phyloP scores from a whole-genome alignment of 805 yeast genomes.

The Candida pseudoglaebosa region DNA sequence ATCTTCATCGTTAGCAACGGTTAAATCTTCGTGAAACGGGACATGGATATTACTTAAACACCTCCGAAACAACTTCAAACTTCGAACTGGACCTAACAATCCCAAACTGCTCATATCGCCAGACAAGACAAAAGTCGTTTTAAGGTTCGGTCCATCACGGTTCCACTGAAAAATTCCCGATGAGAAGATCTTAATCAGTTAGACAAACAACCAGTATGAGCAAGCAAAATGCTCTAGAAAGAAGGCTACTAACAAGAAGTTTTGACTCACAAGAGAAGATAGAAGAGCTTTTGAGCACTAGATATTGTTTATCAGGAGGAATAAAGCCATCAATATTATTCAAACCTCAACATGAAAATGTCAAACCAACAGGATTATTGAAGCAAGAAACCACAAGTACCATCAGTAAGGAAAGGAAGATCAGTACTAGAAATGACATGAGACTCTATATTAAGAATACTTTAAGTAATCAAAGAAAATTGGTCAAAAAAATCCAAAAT shows the following conservation, averaged over 20 bases:
- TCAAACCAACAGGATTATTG: constrained; percentile 16
- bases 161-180: not conserved
- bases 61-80: constrained; percentile 3
- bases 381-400: constrained; percentile 9
- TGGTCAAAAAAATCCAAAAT: constrained; percentile 34
- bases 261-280: constrained; percentile 35
- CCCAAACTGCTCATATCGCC: not conserved
- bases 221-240: constrained; percentile 42
- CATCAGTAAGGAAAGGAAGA: constrained; percentile 18
- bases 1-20: constrained; percentile 29
- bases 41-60: constrained; percentile 16
- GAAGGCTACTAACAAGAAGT: constrained; percentile 42
- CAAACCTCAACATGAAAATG: constrained; percentile 25
- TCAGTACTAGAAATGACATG: constrained; percentile 38
- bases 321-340: constrained; percentile 45
- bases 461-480: constrained; percentile 34
- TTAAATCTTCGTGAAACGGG: constrained; percentile 40
- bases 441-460: constrained; percentile 37
- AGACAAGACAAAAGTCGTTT: too few species aligned
- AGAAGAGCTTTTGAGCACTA: constrained; percentile 35
- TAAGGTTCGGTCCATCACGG: too few species aligned
- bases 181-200: not conserved
- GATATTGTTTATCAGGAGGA: constrained; percentile 45
- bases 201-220: constrained; percentile 27
- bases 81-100: not conserved